These are phyloP conservation scores for Peronospora destructor DNA, from an alignment of 352 stramenopile species.

Conservation along the genomic window DNA sequence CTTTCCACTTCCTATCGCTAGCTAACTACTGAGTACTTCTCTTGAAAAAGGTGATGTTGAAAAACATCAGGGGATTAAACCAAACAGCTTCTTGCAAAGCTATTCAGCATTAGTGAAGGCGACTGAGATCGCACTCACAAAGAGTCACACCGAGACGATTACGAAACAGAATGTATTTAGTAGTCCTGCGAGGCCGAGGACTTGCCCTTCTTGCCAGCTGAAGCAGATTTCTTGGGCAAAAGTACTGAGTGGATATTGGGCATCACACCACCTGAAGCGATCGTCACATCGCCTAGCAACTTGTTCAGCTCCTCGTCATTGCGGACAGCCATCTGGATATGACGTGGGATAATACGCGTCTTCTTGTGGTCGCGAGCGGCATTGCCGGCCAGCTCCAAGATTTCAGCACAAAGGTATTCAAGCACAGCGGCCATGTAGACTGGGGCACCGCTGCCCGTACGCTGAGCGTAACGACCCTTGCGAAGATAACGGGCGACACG, in stretches of 20 bases:
- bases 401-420: slow-evolving; percentile 92
- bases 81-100: slow-evolving; percentile 8
- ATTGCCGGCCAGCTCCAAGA: slow-evolving; percentile 93
- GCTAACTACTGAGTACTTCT: slow-evolving; percentile 14
- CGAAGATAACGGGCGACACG: slow-evolving; percentile 91
- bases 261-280: slow-evolving; percentile 92
- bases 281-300: slow-evolving; percentile 91
- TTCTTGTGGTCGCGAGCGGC: slow-evolving; percentile 96
- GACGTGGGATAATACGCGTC: slow-evolving; percentile 91
- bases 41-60: slow-evolving; percentile 37
- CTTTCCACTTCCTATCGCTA: background rate
- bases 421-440: slow-evolving; percentile 94
- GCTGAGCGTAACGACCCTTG: slow-evolving; percentile 88
- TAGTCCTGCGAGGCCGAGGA: slow-evolving; percentile 51
- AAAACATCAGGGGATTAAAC: slow-evolving; percentile 34
- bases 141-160: slow-evolving; percentile 29
- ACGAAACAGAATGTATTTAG: slow-evolving; percentile 77
- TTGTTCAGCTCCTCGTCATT: slow-evolving; percentile 95
- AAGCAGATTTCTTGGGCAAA: slow-evolving; percentile 80
- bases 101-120: slow-evolving; percentile 50
- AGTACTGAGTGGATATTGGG: slow-evolving; percentile 93
- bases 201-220: slow-evolving; percentile 46
- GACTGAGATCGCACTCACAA: slow-evolving; percentile 69
- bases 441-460: slow-evolving; percentile 88
- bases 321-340: slow-evolving; percentile 93